Evolutionary conservation across 768 basidiomycete species (phyloP).

Genomic region (Psilocybe tampanensis): DNA sequence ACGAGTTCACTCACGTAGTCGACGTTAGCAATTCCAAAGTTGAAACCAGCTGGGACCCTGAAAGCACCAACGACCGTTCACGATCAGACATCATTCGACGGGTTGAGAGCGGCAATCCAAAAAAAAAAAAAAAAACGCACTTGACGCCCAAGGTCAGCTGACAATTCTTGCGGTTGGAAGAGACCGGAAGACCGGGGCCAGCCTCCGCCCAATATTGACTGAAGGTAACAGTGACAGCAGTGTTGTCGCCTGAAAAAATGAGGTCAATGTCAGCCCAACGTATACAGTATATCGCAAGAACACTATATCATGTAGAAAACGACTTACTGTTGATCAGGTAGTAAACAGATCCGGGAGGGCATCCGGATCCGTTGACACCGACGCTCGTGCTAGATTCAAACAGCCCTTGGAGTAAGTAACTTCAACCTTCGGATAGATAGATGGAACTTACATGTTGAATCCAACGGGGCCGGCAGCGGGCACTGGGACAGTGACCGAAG

Average conservation of each 20-base stretch:
- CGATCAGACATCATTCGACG: background rate
- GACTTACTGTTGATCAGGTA: slow-evolving; percentile 18
- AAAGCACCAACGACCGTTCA: background rate
- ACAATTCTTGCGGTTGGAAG: slow-evolving; percentile 25
- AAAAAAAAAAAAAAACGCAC: slow-evolving; percentile 13
- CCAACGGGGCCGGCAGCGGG: slow-evolving; percentile 19
- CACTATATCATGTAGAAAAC: no score
- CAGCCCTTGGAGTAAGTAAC: no score
- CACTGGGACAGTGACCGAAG: slow-evolving; percentile 4
- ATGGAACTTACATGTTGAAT: slow-evolving; percentile 21
- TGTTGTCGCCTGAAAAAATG: slow-evolving; percentile 17
- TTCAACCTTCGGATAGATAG: no score
- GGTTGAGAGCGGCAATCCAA: no score
- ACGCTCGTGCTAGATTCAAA: slow-evolving; percentile 19
- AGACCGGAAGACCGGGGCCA: slow-evolving; percentile 24
- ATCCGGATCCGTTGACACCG: slow-evolving; percentile 23
- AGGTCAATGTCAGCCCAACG: background rate
- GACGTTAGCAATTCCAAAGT: slow-evolving; percentile 25
- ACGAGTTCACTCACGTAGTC: slow-evolving; percentile 17
- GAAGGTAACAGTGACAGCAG: slow-evolving; percentile 26
- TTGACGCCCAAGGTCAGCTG: slow-evolving; percentile 25
- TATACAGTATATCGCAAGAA: background rate
- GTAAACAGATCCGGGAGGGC: slow-evolving; percentile 23
- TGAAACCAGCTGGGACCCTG: slow-evolving; percentile 25
- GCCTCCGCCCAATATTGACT: slow-evolving; percentile 24